Base-by-base conservation (phyloP, 371 early-diverging fungal genomes). In the Nematocida minor region DNA sequence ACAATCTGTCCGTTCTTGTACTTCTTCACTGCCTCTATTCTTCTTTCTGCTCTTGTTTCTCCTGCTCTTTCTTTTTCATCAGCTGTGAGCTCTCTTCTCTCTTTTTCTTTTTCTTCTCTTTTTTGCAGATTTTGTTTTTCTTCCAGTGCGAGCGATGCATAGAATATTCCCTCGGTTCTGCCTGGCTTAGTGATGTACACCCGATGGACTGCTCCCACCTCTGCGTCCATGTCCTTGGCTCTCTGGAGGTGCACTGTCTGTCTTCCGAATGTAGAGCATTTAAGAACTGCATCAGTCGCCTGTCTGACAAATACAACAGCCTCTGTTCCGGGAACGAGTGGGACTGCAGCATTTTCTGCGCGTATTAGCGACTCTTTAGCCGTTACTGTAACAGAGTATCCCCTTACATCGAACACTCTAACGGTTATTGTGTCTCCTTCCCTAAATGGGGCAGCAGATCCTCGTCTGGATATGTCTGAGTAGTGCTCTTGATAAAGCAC, bases 1-100 rank as follows among this genome's bases (percentile, higher is more conserved):
- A 46, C 71, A n/a, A 70, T 32, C 9, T 70, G 29, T 40, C 71
- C 71, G 55, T 70, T 70, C 9, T 18, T 70, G 38, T 46, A 60
- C 44, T 63, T 44, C 34, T 57, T 7, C 4, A 44, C 16, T 18
- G 20, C 34, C 34, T 66, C 18, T 16, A 48, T 47, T 22, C 22
- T 51, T 51, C 51, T 16, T 6, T 4, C 67, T 66, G 32, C 18
- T 48, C 25, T 22, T 44, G 4, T 6, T 14, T 22, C 49, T 44
- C 25, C 22, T 1, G 31, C 38, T 44, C 27, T 29, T 63, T 29
- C 31, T 42, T 22, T 29, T 63, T 22, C 47, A 9, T 46, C 9
- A 2, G 22, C 20, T 22, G 4, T n/a, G 22, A 60, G 22, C 2
- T 36, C 14, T 27, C n/a, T 68, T 41, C 54, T 42, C 20, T 55